phyloP scores from a whole-genome alignment of 164 flowering plant genomes.

The Piper longum region DNA sequence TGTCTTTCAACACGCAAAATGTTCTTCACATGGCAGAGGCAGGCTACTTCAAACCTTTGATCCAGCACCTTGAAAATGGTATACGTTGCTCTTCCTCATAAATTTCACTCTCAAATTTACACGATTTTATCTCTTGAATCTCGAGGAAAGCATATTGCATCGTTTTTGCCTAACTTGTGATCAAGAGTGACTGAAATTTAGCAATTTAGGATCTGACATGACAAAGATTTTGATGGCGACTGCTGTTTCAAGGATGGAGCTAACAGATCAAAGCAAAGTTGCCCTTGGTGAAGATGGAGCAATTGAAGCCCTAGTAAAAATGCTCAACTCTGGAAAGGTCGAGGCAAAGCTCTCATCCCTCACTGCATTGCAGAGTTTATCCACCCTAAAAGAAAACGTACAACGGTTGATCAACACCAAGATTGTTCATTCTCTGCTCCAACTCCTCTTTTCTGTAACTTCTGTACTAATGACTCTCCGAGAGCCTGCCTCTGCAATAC shows the following conservation, averaged over 20 bases:
- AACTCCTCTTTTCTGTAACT: slow-evolving; percentile 87
- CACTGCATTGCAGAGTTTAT: slow-evolving; percentile 54
- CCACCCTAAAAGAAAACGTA: slow-evolving; percentile 33
- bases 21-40: slow-evolving; percentile 95
- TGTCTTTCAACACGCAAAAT: slow-evolving; percentile 63
- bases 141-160: not conserved
- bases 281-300: slow-evolving; percentile 64
- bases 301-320: slow-evolving; percentile 52
- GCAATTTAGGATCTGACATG: slow-evolving; percentile 72
- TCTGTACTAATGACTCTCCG: slow-evolving; percentile 80
- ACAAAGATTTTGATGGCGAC: slow-evolving; percentile 81
- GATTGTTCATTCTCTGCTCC: slow-evolving; percentile 48
- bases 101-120: not conserved
- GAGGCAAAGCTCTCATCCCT: slow-evolving; percentile 75
- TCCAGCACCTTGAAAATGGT: slow-evolving; percentile 20
- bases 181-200: not conserved
- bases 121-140: not conserved
- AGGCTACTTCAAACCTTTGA: slow-evolving; percentile 70
- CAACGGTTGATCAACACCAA: slow-evolving; percentile 38
- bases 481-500: slow-evolving; percentile 84
- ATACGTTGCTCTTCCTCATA: not conserved
- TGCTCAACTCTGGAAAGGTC: slow-evolving; percentile 67
- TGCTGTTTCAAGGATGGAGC: slow-evolving; percentile 70
- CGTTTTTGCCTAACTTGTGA: not conserved
- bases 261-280: slow-evolving; percentile 51